A percentile compares a stretch with the other conserved stretches of the same genome.
Conservation (phyloP, 495 filamentous ascomycete genomes). For the Rhizodiscina lignyota region DNA sequence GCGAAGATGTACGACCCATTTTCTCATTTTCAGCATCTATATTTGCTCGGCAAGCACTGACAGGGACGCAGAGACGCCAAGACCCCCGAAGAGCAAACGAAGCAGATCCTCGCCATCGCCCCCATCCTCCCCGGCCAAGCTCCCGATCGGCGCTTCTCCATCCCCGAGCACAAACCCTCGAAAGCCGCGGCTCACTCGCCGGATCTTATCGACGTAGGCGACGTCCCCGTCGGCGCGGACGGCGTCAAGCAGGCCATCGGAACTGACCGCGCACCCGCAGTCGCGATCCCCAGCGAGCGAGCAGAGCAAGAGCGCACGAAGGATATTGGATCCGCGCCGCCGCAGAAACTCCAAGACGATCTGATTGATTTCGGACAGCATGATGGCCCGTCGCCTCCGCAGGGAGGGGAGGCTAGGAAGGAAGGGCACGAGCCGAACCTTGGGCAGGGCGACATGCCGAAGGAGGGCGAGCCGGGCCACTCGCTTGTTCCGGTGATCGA, state of each 20-base stretch:
- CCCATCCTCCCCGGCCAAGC: conserved; percentile 69
- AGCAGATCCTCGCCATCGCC: conserved; percentile 75
- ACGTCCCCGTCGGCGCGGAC: no score
- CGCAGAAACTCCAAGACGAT: not conserved
- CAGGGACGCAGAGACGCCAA: conserved; percentile 49
- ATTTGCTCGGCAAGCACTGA: no score
- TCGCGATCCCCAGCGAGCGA: no score
- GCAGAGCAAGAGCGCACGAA: no score
- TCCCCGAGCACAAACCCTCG: conserved; percentile 19
- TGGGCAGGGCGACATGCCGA: conserved; percentile 8
- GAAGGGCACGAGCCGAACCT: not conserved
- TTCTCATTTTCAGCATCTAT: no score
- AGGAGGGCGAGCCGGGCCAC: no score
- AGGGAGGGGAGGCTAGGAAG: not conserved
- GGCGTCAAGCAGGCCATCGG: no score
- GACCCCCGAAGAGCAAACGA: conserved; percentile 53
- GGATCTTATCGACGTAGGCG: conserved; percentile 26
- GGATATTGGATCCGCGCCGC: no score
- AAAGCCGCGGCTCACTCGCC: not conserved
- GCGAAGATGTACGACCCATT: conserved; percentile 47
- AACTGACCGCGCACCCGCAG: no score
- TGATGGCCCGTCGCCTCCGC: conserved; percentile 1
- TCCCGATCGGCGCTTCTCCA: conserved; percentile 23
- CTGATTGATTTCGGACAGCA: conserved; percentile 3
- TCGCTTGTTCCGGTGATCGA: no score